Evolutionary conservation across 352 stramenopile species (phyloP), one percentile per base, ranked within the genome.

Genomic region (Thalassiosira tumida): DNA sequence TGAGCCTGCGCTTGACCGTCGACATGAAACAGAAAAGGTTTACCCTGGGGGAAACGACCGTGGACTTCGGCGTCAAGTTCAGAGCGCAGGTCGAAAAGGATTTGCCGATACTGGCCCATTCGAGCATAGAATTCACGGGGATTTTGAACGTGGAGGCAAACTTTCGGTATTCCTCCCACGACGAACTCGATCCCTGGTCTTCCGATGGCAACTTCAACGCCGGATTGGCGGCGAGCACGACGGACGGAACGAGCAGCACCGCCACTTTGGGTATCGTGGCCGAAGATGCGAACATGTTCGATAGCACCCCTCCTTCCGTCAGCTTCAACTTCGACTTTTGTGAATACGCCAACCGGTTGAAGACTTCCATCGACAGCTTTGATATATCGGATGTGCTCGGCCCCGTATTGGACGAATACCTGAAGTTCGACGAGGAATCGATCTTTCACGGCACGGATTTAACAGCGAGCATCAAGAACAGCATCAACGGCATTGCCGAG

Each of bases 271-370:
- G 51, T 37, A 24, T 91, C 43, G 24, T 21, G 47, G 86, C 86
- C 7, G 7, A 50, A 31, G 86, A 91, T 80, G 73, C 69, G 65
- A 65, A 91, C 35, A 41, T 91, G 17, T 91, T 91, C 73, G 86
- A 91, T 72, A 41, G 33, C 40, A 84, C 87, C 5, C 86, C 86
- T 40, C 86, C 17, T 2, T 82, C 86, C 54, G 86, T 91, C 3
- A 50, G 50, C 54, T 91, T 91, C 50, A 65, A 91, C 64, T 87
- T 91, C 33, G 86, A 91, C 38, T 33, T 82, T 24, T 91, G 86
- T 59, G 51, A 77, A 21, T 87, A 84, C 59, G 78, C 31, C 35
- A n/a, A 76, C 13, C 29, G 41, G 2, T 37, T 91, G 33, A 62
- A 77, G 14, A 59, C 33, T 40, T 84, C 86, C 24, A 74, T 91